Evolutionary conservation across 2,329 filamentous ascomycete species (phyloP), one percentile per base, ranked within the genome.

Genomic region (Pestalotiopsis sp.): DNA sequence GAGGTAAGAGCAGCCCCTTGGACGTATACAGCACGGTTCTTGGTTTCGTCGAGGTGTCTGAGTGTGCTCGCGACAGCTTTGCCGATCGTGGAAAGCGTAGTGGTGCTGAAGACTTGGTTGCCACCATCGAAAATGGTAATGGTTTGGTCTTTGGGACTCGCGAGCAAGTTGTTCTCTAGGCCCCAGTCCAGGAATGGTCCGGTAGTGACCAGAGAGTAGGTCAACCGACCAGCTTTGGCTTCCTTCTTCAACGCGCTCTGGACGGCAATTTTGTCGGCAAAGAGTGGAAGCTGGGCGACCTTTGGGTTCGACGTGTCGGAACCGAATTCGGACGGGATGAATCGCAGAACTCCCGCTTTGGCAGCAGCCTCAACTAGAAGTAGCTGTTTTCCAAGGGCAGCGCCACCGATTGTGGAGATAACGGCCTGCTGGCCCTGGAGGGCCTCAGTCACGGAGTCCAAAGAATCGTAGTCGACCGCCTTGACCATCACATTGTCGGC

Each of bases 171-270:
- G 1, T 76, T 58, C 70, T 76, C 49, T 4, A 84, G 62, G 7
- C 81, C 82, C 87, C 86, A 90, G 75, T 92, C 90, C 68, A 91
- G 84, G 77, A 92, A 91, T 0, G 81, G 76, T 0, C 85, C 85
- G 66, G 81, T 87, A 27, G 84, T 79, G 2, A 92, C 76, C 20
- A 81, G 79, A 0, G 86, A 90, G 80, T 90, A 92, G 14, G 83
- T 80, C 80, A 91, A 75, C 45, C 76, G 69, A 63, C 79, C 76
- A 55, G 80, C 76, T 72, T 80, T 76, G 3, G 81, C 76, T 60
- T 81, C 78, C 72, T 82, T 79, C 41, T 76, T 76, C 4, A 88
- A 69, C 66, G 81, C 76, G 3, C 84, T 78, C 60, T 80, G 75
- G 2, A 81, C 70, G 11, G 79, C 74, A 25, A 84, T 62, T 76